Conservation (phyloP, 768 basidiomycete genomes). For the Serendipita indica region DNA sequence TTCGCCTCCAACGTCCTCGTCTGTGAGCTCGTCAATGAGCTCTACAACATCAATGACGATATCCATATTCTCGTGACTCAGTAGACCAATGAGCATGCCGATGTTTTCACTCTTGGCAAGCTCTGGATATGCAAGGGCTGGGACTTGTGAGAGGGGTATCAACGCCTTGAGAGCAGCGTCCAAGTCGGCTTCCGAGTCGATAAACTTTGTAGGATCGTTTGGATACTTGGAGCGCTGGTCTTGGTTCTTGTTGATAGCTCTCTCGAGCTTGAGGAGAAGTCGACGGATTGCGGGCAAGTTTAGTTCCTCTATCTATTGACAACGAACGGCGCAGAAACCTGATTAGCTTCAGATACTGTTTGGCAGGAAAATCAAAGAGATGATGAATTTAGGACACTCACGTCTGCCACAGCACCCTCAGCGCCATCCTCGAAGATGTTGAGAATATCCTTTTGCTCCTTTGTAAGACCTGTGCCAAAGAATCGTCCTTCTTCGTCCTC, state of each 20-base stretch:
- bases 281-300: constrained; percentile 57
- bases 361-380: constrained; percentile 2
- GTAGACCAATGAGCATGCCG: constrained; percentile 58
- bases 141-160: constrained; percentile 76
- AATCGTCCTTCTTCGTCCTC: constrained; percentile 89
- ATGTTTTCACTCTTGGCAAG: constrained; percentile 64
- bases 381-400: constrained; percentile 26
- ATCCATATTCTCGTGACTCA: constrained; percentile 92
- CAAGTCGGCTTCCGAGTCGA: constrained; percentile 94
- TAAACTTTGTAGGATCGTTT: constrained; percentile 91
- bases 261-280: constrained; percentile 66
- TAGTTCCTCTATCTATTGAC: constrained; percentile 45
- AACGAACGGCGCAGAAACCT: neutral
- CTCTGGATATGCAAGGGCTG: constrained; percentile 76
- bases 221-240: constrained; percentile 93
- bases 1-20: constrained; percentile 85
- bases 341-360: constrained; percentile 10
- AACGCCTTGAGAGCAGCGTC: constrained; percentile 75
- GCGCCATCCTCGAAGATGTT: constrained; percentile 77
- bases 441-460: constrained; percentile 86
- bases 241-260: constrained; percentile 86
- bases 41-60: constrained; percentile 94
- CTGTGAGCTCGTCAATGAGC: constrained; percentile 84
- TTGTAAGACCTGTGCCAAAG: constrained; percentile 85
- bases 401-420: constrained; percentile 52